A percentile compares a stretch with the other conserved stretches of the same genome.
phyloP scores from a whole-genome alignment of 1,139 yeast species.

The Candida sp. region DNA sequence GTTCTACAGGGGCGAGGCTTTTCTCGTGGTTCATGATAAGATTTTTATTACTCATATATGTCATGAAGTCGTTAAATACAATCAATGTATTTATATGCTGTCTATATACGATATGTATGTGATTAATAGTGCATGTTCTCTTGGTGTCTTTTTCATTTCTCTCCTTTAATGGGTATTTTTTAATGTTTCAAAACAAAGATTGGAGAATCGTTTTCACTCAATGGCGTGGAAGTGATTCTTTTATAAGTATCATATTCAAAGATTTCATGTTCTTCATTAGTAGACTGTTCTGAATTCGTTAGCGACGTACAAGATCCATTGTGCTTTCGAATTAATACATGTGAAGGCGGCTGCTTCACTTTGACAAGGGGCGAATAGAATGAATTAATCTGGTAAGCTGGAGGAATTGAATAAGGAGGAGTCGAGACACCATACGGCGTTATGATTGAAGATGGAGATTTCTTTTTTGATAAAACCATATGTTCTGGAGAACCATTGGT shows the following conservation, averaged over 20 bases:
- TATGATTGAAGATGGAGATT: background rate
- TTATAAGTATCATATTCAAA: constrained; percentile 26
- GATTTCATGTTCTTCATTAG: constrained; percentile 13
- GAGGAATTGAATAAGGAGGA: constrained; percentile 4
- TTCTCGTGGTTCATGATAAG: background rate
- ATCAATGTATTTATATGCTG: background rate
- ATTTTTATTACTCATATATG: background rate
- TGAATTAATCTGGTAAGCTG: constrained; percentile 1
- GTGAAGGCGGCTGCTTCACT: constrained; percentile 1
- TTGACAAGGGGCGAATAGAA: background rate
- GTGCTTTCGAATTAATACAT: background rate
- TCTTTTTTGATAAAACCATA: background rate
- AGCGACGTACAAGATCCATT: background rate
- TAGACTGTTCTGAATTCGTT: background rate
- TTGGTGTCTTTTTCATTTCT: no score
- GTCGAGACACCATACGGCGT: background rate
- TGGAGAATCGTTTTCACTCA: constrained; percentile 31
- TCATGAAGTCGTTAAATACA: background rate
- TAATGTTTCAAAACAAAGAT: constrained; percentile 4
- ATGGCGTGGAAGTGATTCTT: constrained; percentile 28
- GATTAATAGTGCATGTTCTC: no score
- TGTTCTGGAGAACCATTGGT: constrained; percentile 9
- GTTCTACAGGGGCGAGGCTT: background rate
- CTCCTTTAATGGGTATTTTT: no score
- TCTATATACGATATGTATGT: background rate